Conservation (phyloP, 108 stramenopile species). For the Fistulifera solaris region DNA sequence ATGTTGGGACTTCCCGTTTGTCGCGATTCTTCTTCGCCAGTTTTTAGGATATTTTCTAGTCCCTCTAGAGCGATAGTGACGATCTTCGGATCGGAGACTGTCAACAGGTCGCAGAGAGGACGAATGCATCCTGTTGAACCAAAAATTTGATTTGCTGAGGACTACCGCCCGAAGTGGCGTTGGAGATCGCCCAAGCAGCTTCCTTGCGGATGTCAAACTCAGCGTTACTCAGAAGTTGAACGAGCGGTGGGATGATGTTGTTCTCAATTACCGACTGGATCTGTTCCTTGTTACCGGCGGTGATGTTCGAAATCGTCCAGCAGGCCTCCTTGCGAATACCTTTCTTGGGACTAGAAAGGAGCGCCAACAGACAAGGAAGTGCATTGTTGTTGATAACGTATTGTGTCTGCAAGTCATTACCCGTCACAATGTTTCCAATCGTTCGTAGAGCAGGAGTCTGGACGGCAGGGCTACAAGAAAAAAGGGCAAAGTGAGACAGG, state of each 20-base stretch:
- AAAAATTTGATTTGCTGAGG: slow-evolving; percentile 90
- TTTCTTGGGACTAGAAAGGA: slow-evolving; percentile 90
- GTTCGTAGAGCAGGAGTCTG: slow-evolving; percentile 97
- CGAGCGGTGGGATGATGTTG: slow-evolving; percentile 92
- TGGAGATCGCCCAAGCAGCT: slow-evolving; percentile 98
- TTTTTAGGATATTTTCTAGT: slow-evolving; percentile 96
- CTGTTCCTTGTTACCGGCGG: slow-evolving; percentile 97
- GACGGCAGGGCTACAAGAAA: slow-evolving; percentile 51
- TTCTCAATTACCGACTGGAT: slow-evolving; percentile 94
- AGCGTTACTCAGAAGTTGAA: slow-evolving; percentile 85
- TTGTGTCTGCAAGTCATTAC: slow-evolving; percentile 92
- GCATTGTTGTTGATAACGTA: slow-evolving; percentile 94
- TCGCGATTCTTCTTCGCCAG: slow-evolving; percentile 88
- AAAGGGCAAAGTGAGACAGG: background rate
- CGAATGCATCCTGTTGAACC: slow-evolving; percentile 92
- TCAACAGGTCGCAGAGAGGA: slow-evolving; percentile 87
- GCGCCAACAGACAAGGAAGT: slow-evolving; percentile 86
- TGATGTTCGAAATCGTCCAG: slow-evolving; percentile 99
- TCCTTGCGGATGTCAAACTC: slow-evolving; percentile 99
- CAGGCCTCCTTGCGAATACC: slow-evolving; percentile 98
- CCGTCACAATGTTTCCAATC: slow-evolving; percentile 98
- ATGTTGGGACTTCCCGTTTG: slow-evolving; percentile 65
- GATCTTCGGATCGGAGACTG: slow-evolving; percentile 90
- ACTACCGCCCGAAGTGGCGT: slow-evolving; percentile 96
- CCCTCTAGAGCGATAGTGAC: slow-evolving; percentile 96